Evolutionary conservation across 176 grass and related monocot genomes (phyloP), one percentile per base, ranked within the genome.

Genomic region (Aegilops tauschii): DNA sequence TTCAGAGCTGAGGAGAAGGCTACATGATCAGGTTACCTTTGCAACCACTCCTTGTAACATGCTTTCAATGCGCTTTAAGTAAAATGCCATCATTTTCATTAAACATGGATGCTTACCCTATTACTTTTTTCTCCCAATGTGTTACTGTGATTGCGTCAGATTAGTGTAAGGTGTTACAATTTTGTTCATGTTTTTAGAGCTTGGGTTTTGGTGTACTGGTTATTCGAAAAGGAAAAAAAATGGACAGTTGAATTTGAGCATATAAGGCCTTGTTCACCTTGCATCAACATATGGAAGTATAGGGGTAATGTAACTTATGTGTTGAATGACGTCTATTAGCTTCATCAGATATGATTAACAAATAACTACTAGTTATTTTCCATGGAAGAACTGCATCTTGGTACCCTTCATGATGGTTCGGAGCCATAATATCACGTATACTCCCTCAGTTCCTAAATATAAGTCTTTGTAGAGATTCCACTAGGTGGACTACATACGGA

Each of bases 1-100:
- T 79, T 93, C 85, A 59, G 87, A 93, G 39, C 62, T 97, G 70
- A 87, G 90, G 82, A 93, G 91, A 73, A 81, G 86, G 78, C 89
- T 95, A 68, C 79, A 82, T 59, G 88, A 90, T 68, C 90, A 93
- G 93, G 95, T 97, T 85, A 17, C 36, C 49, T 54, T 18, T 36
- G 71, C 12, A 49, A 49, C 45, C 45, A 49, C 45, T 64, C 72
- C 61, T 86, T 35, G 29, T 86, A 80, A 69, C 25, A 71, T 72
- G 29, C 70, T n/a, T 63, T 84, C 21, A 64, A n/a, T 52, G 49
- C 5, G 1, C 13, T 52, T 28, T 87, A 73, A 12, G 40, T 42
- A 80, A 69, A 21, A 63, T 72, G 14, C 16, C 37, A 37, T 80
- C 39, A 52, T 20, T 87, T 79, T 69, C 7, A 80, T 87, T 25